Base-by-base conservation (phyloP, 1,284 basidiomycete genomes). In the Marasmius tenuissimus region DNA sequence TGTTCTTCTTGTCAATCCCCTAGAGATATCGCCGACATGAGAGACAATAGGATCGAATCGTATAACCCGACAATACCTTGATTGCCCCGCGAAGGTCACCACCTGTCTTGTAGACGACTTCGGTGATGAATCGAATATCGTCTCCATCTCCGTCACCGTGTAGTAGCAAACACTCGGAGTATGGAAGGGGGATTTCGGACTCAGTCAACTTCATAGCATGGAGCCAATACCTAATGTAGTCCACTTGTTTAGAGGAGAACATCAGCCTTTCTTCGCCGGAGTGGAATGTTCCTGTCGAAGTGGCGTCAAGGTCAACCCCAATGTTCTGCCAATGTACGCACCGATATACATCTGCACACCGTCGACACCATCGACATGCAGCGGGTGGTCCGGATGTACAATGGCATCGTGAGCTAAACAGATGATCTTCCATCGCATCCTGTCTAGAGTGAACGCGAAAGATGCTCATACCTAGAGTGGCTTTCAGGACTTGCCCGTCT, bases 171-270 rank as follows among this genome's bases (percentile, higher is more conserved):
- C 86, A 91, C 64, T 90, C 84, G 3, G 86, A 88, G 65, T 88
- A 86, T 1, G 92, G 92, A 18, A 93, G 73, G 9, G 90, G 85
- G 42, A 93, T 82, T 20, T 80, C 78, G 10, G 78, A 71, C 61
- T 85, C 80, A 0, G 91, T 92, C 58, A 94, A 78, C 53, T 82
- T 76, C 81, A 88, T 87, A 0, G 86, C 84, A 69, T 92, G 84
- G 51, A 96, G 82, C 85, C 91, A 96, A 73, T 95, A 94, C 58
- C 91, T 83, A 16, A 92, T 72, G 72, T 94, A 96, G 72, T 94
- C 90, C 62, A 96, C 79, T 75, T 96, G 94, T 7, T 84, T 85
- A 11, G 91, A 91, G 8, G 91, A 90, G 70, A 94, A 92, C 58
- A 93, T 77, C 12, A 95, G 81, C 12, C 89, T 84, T 1, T 85